These are phyloP conservation scores for Fusarium protoensiforme DNA, from an alignment of 2,329 filamentous ascomycete genomes.

Conservation along the genomic window DNA sequence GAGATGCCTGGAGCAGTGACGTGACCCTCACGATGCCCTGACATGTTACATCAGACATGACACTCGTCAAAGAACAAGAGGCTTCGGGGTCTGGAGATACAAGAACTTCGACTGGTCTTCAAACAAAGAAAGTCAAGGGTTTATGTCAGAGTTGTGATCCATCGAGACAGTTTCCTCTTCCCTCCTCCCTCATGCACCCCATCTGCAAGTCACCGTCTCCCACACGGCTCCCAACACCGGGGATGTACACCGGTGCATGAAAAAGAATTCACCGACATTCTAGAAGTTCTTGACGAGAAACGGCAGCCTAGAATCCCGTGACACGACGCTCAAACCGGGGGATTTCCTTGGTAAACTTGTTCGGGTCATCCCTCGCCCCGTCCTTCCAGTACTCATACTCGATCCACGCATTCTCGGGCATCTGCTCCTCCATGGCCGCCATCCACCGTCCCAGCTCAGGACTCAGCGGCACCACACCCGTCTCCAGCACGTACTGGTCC, in stretches of 20 bases:
- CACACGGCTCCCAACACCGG: not conserved
- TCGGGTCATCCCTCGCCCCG: slow-evolving; percentile 55
- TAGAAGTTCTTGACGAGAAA: not conserved
- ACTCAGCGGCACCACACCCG: slow-evolving; percentile 26
- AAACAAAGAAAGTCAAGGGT: not conserved
- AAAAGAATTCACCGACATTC: slow-evolving; percentile 7
- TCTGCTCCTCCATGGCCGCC: slow-evolving; percentile 71
- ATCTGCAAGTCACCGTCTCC: not conserved
- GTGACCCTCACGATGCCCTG: not conserved
- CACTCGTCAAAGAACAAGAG: not conserved
- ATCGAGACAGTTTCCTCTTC: not conserved
- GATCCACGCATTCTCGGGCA: slow-evolving; percentile 74
- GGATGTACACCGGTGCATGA: not conserved
- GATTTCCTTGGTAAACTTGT: slow-evolving; percentile 47
- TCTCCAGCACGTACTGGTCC: slow-evolving; percentile 62
- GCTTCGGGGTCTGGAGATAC: not conserved
- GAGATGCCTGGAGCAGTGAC: not conserved
- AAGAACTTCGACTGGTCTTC: not conserved
- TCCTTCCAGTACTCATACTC: slow-evolving; percentile 72
- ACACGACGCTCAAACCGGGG: slow-evolving; percentile 31
- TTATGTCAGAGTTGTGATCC: not conserved
- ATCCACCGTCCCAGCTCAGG: slow-evolving; percentile 69
- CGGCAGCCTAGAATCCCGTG: slow-evolving; percentile 7
- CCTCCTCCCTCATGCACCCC: not conserved
- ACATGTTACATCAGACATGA: not conserved